Evolutionary conservation across 495 filamentous ascomycete species (phyloP).

Genomic region (Aspergillus avenaceus): DNA sequence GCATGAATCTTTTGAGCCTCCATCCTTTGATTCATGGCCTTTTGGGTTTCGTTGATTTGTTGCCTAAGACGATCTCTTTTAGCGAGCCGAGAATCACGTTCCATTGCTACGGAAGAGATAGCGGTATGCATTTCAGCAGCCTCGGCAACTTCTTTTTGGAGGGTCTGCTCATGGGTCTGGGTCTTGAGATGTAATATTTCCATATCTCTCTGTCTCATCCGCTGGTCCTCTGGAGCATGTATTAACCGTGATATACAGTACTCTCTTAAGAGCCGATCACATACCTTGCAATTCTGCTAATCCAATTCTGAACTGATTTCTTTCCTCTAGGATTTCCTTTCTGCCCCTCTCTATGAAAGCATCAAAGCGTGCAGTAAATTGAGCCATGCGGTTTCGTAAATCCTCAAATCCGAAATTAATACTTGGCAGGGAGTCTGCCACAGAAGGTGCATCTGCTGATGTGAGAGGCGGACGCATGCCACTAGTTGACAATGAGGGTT

Average conservation of each 20-base stretch:
- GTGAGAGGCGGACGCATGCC: constrained; percentile 65
- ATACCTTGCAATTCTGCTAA: constrained; percentile 85
- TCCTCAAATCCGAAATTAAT: constrained; percentile 97
- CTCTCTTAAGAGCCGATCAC: constrained; percentile 1
- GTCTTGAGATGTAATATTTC: constrained; percentile 77
- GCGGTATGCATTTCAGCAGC: constrained; percentile 80
- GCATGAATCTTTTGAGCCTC: constrained; percentile 60
- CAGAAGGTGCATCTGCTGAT: constrained; percentile 53
- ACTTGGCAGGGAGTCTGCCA: constrained; percentile 79
- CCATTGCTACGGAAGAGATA: constrained; percentile 67
- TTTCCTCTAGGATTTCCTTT: constrained; percentile 83
- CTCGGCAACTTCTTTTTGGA: constrained; percentile 82
- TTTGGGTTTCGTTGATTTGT: constrained; percentile 77
- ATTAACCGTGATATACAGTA: constrained; percentile 15
- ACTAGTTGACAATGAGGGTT: constrained; percentile 72
- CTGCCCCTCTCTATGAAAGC: constrained; percentile 88
- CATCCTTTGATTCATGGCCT: constrained; percentile 55
- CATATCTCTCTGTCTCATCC: constrained; percentile 82
- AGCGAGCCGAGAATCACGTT: constrained; percentile 70
- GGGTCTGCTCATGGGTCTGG: constrained; percentile 70
- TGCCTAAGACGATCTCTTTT: constrained; percentile 68
- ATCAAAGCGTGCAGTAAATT: constrained; percentile 88
- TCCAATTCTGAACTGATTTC: constrained; percentile 89
- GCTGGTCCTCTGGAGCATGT: constrained; percentile 67
- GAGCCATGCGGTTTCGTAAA: constrained; percentile 88